A percentile compares a stretch with the other conserved stretches of the same genome.
Evolutionary conservation across 345 rosid species (phyloP).

Genomic region (Lagerstroemia speciosa): DNA sequence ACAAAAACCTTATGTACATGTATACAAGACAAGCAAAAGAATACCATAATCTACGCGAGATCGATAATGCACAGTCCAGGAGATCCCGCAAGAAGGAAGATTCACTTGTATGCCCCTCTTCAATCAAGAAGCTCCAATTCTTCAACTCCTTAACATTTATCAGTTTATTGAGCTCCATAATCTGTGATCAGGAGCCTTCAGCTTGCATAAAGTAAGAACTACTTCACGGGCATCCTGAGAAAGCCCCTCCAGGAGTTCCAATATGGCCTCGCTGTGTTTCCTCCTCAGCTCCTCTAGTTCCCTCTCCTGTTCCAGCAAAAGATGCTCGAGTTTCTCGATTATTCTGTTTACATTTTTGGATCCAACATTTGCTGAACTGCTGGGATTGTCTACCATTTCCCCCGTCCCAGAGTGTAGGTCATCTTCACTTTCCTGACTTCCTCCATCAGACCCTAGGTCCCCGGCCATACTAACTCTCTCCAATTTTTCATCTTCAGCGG

Average conservation of each 20-base stretch:
- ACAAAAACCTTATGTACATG: constrained; percentile 27
- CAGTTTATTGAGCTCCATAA: neutral
- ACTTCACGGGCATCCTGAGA: constrained; percentile 39
- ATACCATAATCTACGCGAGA: neutral
- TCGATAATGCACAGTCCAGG: neutral
- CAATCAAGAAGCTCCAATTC: neutral
- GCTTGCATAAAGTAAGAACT: constrained; percentile 37
- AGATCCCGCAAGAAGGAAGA: neutral
- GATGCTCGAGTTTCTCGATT: constrained; percentile 46
- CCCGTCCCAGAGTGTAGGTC: neutral
- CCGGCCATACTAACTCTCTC: neutral
- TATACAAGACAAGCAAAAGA: constrained; percentile 16
- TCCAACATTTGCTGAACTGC: constrained; percentile 8
- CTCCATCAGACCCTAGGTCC: neutral
- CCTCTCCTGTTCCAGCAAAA: constrained; percentile 52
- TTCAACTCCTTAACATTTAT: neutral
- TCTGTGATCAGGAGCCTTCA: constrained; percentile 21
- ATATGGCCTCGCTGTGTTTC: constrained; percentile 45
- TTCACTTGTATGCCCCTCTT: neutral
- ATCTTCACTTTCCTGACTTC: neutral
- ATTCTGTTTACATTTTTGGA: constrained; percentile 23
- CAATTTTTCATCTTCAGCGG: neutral
- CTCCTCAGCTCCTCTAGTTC: constrained; percentile 58
- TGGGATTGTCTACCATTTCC: neutral
- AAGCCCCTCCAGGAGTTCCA: constrained; percentile 49